Conservation (phyloP, 257 asterid genomes). For the Primulina huaijiensis region DNA sequence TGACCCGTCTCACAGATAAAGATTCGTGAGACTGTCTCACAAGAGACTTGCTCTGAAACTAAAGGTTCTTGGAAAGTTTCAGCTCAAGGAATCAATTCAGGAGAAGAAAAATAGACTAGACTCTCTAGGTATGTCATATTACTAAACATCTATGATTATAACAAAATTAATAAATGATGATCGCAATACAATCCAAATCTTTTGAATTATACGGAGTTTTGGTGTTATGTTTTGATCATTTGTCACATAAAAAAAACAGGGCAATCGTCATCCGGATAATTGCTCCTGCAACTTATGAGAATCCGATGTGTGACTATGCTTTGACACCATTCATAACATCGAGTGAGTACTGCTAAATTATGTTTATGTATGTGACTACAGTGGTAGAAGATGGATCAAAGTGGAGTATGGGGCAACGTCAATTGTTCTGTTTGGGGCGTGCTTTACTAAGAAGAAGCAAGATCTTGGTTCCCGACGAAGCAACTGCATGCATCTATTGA, state of each 20-base stretch:
- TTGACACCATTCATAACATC: too few species aligned
- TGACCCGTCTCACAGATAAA: too few species aligned
- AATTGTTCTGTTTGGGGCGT: slow-evolving; percentile 84
- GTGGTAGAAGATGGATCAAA: slow-evolving; percentile 94
- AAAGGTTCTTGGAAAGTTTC: slow-evolving; percentile 86
- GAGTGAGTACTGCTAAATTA: background rate
- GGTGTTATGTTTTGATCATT: too few species aligned
- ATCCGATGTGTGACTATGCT: background rate
- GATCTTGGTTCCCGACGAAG: slow-evolving; percentile 85
- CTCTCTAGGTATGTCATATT: slow-evolving; percentile 53
- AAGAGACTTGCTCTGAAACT: too few species aligned
- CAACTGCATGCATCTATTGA: slow-evolving; percentile 95
- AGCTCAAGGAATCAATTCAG: slow-evolving; percentile 71
- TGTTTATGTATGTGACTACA: slow-evolving; percentile 28
- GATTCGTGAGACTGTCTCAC: too few species aligned
- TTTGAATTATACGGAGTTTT: too few species aligned
- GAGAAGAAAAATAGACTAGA: slow-evolving; percentile 78
- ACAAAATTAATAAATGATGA: too few species aligned
- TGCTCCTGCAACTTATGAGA: background rate
- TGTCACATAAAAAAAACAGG: background rate
- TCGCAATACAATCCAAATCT: background rate
- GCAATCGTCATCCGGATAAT: background rate
- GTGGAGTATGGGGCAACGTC: slow-evolving; percentile 99
- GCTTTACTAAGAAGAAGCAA: slow-evolving; percentile 82
- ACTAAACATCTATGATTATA: too few species aligned